Evolutionary conservation across 495 filamentous ascomycete species (phyloP).

Genomic region (Recurvomyces mirabilis): DNA sequence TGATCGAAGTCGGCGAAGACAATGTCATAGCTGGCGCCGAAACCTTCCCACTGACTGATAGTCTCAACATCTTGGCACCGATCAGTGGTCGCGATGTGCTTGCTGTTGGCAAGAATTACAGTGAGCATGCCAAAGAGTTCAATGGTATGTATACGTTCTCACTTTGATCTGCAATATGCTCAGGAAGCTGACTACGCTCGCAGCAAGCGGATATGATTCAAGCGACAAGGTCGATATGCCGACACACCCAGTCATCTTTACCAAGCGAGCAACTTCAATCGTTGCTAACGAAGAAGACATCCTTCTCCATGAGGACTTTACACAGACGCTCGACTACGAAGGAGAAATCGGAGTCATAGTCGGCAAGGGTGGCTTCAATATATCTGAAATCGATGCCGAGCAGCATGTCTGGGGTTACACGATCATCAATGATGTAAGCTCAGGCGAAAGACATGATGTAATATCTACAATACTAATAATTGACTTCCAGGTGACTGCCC

Average conservation of each 20-base stretch:
- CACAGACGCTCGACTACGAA: slow-evolving; percentile 43
- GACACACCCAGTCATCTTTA: slow-evolving; percentile 42
- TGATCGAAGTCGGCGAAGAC: slow-evolving; percentile 36
- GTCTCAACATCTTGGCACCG: slow-evolving; percentile 37
- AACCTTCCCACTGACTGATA: slow-evolving; percentile 29
- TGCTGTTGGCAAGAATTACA: slow-evolving; percentile 46
- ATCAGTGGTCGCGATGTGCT: slow-evolving; percentile 42
- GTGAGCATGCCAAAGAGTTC: slow-evolving; percentile 37
- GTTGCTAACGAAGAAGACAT: slow-evolving; percentile 39
- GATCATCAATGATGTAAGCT: slow-evolving; percentile 48
- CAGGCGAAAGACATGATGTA: too few species aligned
- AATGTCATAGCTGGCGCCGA: slow-evolving; percentile 26
- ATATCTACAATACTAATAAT: too few species aligned
- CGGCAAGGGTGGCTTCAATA: slow-evolving; percentile 38
- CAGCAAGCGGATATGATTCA: slow-evolving; percentile 40
- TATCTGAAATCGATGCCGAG: slow-evolving; percentile 37
- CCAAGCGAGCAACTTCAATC: slow-evolving; percentile 44
- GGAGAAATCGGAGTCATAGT: slow-evolving; percentile 48
- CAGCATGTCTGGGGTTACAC: slow-evolving; percentile 47
- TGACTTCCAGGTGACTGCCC: slow-evolving; percentile 44
- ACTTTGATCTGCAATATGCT: too few species aligned
- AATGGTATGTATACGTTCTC: too few species aligned
- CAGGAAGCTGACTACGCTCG: too few species aligned
- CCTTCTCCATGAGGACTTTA: slow-evolving; percentile 39
- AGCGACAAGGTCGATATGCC: slow-evolving; percentile 39